Conservation (phyloP, 73 alveolate genomes). For the Tetrahymena elliotti region DNA sequence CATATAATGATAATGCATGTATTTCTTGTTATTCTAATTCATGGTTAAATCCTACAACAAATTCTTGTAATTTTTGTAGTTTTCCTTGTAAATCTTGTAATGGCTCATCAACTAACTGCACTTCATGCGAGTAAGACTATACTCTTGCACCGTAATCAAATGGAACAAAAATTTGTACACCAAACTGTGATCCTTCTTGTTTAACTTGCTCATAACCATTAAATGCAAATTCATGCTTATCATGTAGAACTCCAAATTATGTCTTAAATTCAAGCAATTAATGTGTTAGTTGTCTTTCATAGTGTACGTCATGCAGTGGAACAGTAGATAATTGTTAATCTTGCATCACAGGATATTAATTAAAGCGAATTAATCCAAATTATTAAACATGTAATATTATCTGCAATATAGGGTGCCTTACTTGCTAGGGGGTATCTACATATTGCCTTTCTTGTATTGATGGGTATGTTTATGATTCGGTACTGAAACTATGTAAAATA, state of each 20-base stretch:
- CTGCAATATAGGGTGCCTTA: background rate
- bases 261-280: background rate
- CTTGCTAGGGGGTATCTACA: background rate
- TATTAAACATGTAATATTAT: background rate
- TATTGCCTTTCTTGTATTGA: background rate
- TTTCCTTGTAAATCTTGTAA: background rate
- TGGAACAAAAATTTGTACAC: background rate
- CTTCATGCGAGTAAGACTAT: background rate
- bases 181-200: background rate
- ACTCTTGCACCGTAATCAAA: background rate
- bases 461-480: background rate
- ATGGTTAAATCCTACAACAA: background rate
- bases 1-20: background rate
- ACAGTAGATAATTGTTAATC: background rate
- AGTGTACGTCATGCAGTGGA: background rate
- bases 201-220: background rate
- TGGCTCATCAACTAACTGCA: background rate
- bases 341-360: background rate
- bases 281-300: background rate
- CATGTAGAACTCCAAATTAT: background rate
- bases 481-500: background rate
- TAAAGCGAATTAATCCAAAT: background rate
- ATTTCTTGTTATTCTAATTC: background rate
- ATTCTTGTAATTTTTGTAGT: background rate
- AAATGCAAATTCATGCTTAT: background rate